Percentiles rank a stretch among this genome's conserved stretches.
These are phyloP conservation scores for Striga hermonthica DNA, from an alignment of 305 asterid genomes.

Conservation along the genomic window DNA sequence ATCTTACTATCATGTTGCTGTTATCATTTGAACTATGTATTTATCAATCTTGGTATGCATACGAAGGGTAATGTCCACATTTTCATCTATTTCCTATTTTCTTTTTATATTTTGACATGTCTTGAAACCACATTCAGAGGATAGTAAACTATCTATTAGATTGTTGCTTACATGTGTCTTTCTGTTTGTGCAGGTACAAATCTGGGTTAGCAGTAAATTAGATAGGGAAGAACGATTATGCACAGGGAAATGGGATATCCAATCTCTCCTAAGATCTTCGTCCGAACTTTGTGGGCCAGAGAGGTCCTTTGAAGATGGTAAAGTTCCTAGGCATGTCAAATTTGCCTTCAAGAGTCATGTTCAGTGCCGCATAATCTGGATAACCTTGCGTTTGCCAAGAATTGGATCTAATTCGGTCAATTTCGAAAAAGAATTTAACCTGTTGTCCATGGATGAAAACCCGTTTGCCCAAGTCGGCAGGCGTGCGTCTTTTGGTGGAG, in stretches of 20 bases:
- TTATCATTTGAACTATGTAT: constrained; percentile 1
- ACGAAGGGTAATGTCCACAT: too few species aligned
- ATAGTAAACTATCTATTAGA: constrained; percentile 19
- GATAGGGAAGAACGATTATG: constrained; percentile 78
- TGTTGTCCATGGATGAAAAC: constrained; percentile 81
- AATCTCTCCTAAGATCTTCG: constrained; percentile 62
- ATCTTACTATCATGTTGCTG: too few species aligned
- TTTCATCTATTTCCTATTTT: too few species aligned
- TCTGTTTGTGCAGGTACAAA: constrained; percentile 64
- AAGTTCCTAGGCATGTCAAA: constrained; percentile 79
- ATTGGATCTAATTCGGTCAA: constrained; percentile 68
- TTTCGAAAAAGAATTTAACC: constrained; percentile 63
- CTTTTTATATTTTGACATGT: constrained; percentile 9
- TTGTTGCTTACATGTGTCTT: constrained; percentile 22
- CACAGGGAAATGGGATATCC: constrained; percentile 95
- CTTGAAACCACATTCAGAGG: constrained; percentile 21
- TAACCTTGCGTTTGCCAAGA: constrained; percentile 70
- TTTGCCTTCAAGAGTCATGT: constrained; percentile 71
- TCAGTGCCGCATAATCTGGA: constrained; percentile 91
- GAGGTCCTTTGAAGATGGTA: constrained; percentile 43
- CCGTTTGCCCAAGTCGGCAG: constrained; percentile 65
- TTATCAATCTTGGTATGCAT: too few species aligned
- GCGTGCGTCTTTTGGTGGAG: constrained; percentile 89
- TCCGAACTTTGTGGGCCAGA: constrained; percentile 84
- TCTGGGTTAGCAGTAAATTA: constrained; percentile 86